A percentile compares a stretch with the other conserved stretches of the same genome.
phyloP scores from a whole-genome alignment of 2,329 filamentous ascomycete genomes.

The Trichoderma citrinoviride region DNA sequence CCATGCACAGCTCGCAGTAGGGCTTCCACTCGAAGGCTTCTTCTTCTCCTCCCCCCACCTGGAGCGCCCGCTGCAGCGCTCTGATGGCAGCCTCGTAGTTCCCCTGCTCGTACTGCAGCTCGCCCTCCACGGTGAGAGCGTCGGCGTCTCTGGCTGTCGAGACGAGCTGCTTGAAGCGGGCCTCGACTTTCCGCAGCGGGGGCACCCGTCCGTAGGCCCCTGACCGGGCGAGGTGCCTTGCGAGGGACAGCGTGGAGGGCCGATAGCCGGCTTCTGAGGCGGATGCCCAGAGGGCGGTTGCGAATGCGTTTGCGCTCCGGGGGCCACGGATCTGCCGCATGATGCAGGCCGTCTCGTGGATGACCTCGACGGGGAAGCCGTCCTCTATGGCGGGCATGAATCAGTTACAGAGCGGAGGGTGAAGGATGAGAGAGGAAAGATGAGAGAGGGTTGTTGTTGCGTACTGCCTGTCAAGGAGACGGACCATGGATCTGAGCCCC shows the following conservation, averaged over 20 bases:
- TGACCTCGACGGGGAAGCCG: slow-evolving; percentile 22
- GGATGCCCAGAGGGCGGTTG: slow-evolving; percentile 32
- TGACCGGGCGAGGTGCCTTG: slow-evolving; percentile 26
- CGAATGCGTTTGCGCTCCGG: slow-evolving; percentile 23
- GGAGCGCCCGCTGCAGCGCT: slow-evolving; percentile 30
- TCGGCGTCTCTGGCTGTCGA: slow-evolving; percentile 34
- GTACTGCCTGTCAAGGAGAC: slow-evolving; percentile 28
- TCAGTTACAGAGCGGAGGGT: neutral
- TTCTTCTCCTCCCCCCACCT: slow-evolving; percentile 3
- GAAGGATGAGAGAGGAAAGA: neutral
- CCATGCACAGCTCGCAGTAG: slow-evolving; percentile 31
- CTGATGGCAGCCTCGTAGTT: slow-evolving; percentile 28
- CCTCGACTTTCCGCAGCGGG: slow-evolving; percentile 27
- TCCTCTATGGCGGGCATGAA: slow-evolving; percentile 24
- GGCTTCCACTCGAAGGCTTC: slow-evolving; percentile 31
- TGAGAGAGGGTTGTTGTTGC: slow-evolving; percentile 12
- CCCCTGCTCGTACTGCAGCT: slow-evolving; percentile 29
- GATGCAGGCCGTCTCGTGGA: slow-evolving; percentile 34
- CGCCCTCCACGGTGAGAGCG: slow-evolving; percentile 37
- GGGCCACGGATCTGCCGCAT: slow-evolving; percentile 25
- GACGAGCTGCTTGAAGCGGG: slow-evolving; percentile 35
- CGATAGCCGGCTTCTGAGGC: slow-evolving; percentile 34
- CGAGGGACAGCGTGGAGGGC: slow-evolving; percentile 34
- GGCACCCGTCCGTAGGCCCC: slow-evolving; percentile 26
- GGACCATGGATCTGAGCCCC: slow-evolving; percentile 26